These are phyloP conservation scores for Penicillium psychrosexuale DNA, from an alignment of 2,329 filamentous ascomycete genomes.

Conservation along the genomic window DNA sequence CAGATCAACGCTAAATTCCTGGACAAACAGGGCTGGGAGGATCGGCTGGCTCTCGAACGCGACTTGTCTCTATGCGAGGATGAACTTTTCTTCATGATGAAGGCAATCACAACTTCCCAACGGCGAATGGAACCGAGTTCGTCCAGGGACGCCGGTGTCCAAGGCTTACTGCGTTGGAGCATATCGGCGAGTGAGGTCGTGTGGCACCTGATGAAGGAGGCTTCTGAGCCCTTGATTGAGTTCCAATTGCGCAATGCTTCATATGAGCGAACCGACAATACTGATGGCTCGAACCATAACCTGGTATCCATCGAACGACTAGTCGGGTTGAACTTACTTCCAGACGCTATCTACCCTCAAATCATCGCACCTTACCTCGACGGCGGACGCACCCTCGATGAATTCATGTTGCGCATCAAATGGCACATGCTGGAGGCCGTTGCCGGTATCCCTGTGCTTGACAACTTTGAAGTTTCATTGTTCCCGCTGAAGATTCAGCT, in stretches of 20 bases:
- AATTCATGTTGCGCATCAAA: slow-evolving; percentile 88
- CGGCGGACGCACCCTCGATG: slow-evolving; percentile 55
- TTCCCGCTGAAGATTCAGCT: slow-evolving; percentile 92
- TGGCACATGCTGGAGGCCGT: slow-evolving; percentile 99
- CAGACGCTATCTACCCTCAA: slow-evolving; percentile 88
- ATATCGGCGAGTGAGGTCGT: slow-evolving; percentile 94
- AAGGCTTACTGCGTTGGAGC: slow-evolving; percentile 82
- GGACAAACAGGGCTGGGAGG: slow-evolving; percentile 87
- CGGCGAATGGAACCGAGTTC: slow-evolving; percentile 67
- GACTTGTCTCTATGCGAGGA: slow-evolving; percentile 89
- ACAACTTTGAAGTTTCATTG: slow-evolving; percentile 91
- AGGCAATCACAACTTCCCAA: slow-evolving; percentile 95
- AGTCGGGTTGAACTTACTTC: slow-evolving; percentile 82
- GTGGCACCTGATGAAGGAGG: slow-evolving; percentile 90
- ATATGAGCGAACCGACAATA: slow-evolving; percentile 94
- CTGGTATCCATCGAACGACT: slow-evolving; percentile 83
- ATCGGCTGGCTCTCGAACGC: slow-evolving; percentile 81
- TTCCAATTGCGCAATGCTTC: slow-evolving; percentile 87
- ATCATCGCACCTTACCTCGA: slow-evolving; percentile 91
- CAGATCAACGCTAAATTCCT: slow-evolving; percentile 85
- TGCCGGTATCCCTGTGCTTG: slow-evolving; percentile 93
- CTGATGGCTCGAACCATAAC: slow-evolving; percentile 94
- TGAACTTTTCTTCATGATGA: slow-evolving; percentile 99
- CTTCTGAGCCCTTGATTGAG: slow-evolving; percentile 83
- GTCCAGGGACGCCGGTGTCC: slow-evolving; percentile 73